A percentile compares a stretch with the other conserved stretches of the same genome.
Conservation (phyloP, 1,284 basidiomycete genomes). For the Fomitopsis pinicola region DNA sequence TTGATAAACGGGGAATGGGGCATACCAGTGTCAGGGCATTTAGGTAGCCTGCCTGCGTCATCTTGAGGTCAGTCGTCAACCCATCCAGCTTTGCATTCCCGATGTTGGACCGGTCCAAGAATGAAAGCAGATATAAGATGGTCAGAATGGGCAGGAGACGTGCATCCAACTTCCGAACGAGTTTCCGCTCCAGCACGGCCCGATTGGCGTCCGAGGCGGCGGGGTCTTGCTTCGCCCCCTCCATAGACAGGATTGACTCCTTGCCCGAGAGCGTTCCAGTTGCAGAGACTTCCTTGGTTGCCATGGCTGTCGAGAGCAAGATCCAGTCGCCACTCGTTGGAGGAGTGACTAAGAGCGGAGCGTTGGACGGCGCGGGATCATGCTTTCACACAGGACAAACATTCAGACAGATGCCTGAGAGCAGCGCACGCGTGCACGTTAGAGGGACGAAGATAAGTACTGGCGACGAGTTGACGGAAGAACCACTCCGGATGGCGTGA, state of each 20-base stretch:
- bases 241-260: neutral
- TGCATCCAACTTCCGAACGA: conserved; percentile 21
- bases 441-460: neutral
- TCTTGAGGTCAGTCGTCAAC: conserved; percentile 13
- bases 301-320: neutral
- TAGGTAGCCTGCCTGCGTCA: neutral
- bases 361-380: neutral
- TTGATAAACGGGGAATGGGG: neutral
- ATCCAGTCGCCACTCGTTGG: neutral
- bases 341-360: neutral
- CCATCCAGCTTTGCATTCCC: conserved; percentile 54
- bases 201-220: neutral
- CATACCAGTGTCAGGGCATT: neutral
- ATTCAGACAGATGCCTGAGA: neutral
- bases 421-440: no score
- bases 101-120: conserved; percentile 67
- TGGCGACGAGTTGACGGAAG: neutral
- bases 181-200: conserved; percentile 2
- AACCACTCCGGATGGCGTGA: neutral
- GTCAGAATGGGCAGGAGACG: conserved; percentile 50
- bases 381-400: neutral
- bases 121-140: conserved; percentile 62
- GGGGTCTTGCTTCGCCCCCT: neutral
- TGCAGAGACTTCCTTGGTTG: neutral
- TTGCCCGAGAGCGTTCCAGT: conserved; percentile 2